Evolutionary conservation across 129 eudicot genomes (phyloP), one percentile per base, ranked within the genome.

Genomic region (Calendula officinalis): DNA sequence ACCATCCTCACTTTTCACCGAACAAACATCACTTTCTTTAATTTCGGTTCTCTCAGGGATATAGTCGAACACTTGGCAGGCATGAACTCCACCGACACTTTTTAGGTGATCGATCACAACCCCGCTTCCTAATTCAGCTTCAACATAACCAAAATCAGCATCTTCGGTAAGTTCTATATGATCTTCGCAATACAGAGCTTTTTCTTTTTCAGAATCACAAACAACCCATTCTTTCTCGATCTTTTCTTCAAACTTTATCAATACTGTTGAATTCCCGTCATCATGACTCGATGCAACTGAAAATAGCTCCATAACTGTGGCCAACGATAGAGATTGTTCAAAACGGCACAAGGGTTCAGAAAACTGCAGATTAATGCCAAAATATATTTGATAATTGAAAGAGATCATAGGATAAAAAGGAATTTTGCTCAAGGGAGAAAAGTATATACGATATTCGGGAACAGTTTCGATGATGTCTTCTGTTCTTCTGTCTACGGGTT

Each of bases 391-490:
- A 34, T 63, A 56, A 63, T 73, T 52, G 67, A 71, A 54, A 44
- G 39, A 13, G 58, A 52, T 53, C 39, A 11, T 15, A 37, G 72
- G 66, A 41, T 44, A 57, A 62, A 64, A 62, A 46, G 54, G 70
- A 45, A 69, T 62, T 57, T 68, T 64, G 74, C 7, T 32, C 47
- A 41, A 62, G 75, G 69, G 72, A 67, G 83, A 36, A 79, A 70
- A 80, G 81, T 53, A 80, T 80, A 75, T 80, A 68, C 73, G 74
- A 73, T 71, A 71, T 57, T 68, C 73, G 17, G 38, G 27, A 36
- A 40, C 48, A 7, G 33, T 51, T 51, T 52, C 48, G 43, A 44
- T 66, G 40, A 55, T 43, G 62, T 42, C 15, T 72, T 62, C 32
- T 60, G 44, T 38, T 52, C 38, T 60, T 35, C 12, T 42, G 30